Conservation (phyloP, 257 asterid species). For the Echites panduratus region DNA sequence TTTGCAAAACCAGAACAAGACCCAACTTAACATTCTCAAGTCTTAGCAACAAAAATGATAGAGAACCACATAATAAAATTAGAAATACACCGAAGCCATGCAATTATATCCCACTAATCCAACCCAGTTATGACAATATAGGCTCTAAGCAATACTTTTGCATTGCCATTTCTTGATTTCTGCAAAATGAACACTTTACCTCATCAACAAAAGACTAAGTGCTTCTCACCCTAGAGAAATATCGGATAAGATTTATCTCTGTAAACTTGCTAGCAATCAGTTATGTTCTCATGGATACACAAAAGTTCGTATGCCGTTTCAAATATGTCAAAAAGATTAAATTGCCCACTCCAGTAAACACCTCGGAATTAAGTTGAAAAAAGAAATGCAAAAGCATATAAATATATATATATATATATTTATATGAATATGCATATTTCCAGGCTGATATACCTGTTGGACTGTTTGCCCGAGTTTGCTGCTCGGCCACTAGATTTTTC, state of each 20-base stretch:
- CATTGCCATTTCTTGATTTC: background rate
- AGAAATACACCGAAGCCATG: background rate
- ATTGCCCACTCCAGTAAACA: background rate
- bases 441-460: constrained; percentile 53
- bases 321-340: background rate
- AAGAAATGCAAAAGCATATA: background rate
- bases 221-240: too few relatives aligned
- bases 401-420: too few relatives aligned
- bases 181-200: too few relatives aligned
- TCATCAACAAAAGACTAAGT: too few relatives aligned
- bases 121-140: background rate
- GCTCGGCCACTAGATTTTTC: constrained; percentile 53
- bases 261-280: background rate
- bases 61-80: background rate
- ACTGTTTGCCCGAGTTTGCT: constrained; percentile 38
- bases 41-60: background rate
- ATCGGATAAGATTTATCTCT: too few relatives aligned
- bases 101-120: background rate
- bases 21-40: background rate
- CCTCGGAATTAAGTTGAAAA: background rate
- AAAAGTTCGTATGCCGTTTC: background rate
- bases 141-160: background rate
- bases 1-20: background rate
- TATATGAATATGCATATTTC: too few relatives aligned
- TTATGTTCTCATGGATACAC: background rate